These are phyloP conservation scores for Cutaneotrichosporon sp. DNA, from an alignment of 1,284 basidiomycete species.

Conservation along the genomic window DNA sequence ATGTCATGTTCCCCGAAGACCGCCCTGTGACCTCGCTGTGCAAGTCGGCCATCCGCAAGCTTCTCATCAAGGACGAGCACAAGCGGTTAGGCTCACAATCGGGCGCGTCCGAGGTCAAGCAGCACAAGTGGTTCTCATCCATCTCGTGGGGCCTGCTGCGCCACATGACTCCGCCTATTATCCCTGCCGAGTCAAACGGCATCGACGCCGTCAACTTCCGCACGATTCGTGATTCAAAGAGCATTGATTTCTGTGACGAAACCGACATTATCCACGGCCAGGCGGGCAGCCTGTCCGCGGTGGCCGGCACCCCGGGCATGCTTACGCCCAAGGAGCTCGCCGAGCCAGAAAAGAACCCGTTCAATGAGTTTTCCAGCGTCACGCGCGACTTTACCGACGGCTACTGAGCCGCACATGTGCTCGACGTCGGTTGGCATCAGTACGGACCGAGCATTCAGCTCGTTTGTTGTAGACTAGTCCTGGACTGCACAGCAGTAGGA, in stretches of 20 bases:
- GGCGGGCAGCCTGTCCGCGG: slow-evolving; percentile 43
- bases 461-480: background rate
- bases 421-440: background rate
- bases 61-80: slow-evolving; percentile 90
- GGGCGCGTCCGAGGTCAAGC: slow-evolving; percentile 97
- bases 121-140: slow-evolving; percentile 96
- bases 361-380: slow-evolving; percentile 78
- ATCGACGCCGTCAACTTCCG: slow-evolving; percentile 87
- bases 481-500: no score
- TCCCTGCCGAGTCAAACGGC: slow-evolving; percentile 73
- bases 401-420: slow-evolving; percentile 13
- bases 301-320: slow-evolving; percentile 53
- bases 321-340: slow-evolving; percentile 47
- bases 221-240: slow-evolving; percentile 79
- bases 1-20: slow-evolving; percentile 81
- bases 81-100: slow-evolving; percentile 83
- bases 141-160: slow-evolving; percentile 95
- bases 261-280: slow-evolving; percentile 45
- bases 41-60: slow-evolving; percentile 79
- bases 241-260: slow-evolving; percentile 62
- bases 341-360: slow-evolving; percentile 56
- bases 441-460: background rate
- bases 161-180: slow-evolving; percentile 88
- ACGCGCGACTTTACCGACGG: slow-evolving; percentile 59
- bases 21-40: slow-evolving; percentile 78